Base-by-base conservation (phyloP, 108 stramenopile genomes). In the Nitzschia sp. region DNA sequence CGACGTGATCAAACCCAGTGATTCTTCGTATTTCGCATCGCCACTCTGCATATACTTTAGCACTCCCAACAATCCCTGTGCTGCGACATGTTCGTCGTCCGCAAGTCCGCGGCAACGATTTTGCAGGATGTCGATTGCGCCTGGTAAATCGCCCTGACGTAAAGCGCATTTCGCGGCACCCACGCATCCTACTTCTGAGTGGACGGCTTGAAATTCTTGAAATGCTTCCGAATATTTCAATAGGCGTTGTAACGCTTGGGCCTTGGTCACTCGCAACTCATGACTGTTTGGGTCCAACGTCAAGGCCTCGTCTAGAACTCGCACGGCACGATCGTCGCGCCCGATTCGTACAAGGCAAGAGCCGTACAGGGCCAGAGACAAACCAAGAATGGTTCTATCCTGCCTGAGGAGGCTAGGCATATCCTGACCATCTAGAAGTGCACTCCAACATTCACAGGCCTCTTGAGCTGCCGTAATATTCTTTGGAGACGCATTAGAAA, bases 271-370 rank as follows among this genome's bases (percentile, higher is more conserved):
- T 38, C 60, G 48, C 38, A 76, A 56, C 5, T 57, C 27, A 5
- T 57, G 56, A 6, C 2, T 51, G 18, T 25, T 29, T 11, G 23
- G 5, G 8, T 17, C 4, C 27, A 57, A 4, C 11, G 27, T 3
- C 15, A 57, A 21, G 11, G 60, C 60, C 60, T 38, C 21, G 8
- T 84, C 60, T 54, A 76, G 85, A 30, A 78, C 72, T 1, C 24
- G 17, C 2, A 85, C 29, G 2, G 87, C 90, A 18, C 77, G 59
- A 31, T 63, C 75, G 55, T 91, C 87, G 3, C 70, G 65, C 32
- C 90, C 87, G 54, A 86, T 67, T 27, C 90, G 74, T 19, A 81
- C 79, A 27, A 91, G 61, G 60, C 79, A 82, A 25, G 79, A 81
- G 30, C 75, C 90, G 61, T 85, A 72, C 46, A 91, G 55, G 1